Conservation (phyloP, 2,329 filamentous ascomycete genomes). For the Microascus cirrosus region DNA sequence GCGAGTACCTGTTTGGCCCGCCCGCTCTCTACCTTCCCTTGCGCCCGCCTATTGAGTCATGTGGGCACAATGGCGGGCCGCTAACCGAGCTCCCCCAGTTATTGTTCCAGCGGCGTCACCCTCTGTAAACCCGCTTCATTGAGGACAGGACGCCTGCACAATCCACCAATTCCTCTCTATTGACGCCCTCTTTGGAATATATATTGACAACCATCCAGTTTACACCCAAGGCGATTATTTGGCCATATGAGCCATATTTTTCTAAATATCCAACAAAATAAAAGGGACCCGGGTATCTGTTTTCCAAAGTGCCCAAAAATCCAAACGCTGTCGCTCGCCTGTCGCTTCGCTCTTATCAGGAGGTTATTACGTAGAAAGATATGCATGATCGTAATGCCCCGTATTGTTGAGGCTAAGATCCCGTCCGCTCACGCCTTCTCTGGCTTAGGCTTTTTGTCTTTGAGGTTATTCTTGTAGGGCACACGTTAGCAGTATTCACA, state of each 20-base stretch:
- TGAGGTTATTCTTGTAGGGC: constrained; percentile 32
- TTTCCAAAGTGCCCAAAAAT: not conserved
- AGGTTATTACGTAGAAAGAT: not conserved
- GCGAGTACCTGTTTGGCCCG: not conserved
- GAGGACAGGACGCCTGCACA: not conserved
- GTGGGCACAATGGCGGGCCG: not conserved
- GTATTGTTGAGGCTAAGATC: not conserved
- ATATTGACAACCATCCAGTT: not conserved
- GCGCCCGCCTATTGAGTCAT: not conserved
- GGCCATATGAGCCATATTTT: too few species aligned
- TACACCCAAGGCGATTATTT: not conserved
- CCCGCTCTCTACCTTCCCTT: not conserved
- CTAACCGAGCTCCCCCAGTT: not conserved
- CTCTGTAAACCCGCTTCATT: not conserved
- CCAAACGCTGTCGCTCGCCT: not conserved
- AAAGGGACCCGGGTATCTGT: not conserved
- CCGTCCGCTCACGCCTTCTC: constrained; percentile 18
- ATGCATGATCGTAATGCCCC: not conserved
- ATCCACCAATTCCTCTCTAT: not conserved
- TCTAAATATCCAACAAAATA: not conserved
- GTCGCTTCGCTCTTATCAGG: not conserved
- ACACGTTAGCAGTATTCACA: not conserved
- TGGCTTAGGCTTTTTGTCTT: constrained; percentile 36
- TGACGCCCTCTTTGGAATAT: not conserved
- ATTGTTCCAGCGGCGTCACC: not conserved